These are phyloP conservation scores for Capsicum rhomboideum DNA, from an alignment of 257 asterid species.

Conservation along the genomic window DNA sequence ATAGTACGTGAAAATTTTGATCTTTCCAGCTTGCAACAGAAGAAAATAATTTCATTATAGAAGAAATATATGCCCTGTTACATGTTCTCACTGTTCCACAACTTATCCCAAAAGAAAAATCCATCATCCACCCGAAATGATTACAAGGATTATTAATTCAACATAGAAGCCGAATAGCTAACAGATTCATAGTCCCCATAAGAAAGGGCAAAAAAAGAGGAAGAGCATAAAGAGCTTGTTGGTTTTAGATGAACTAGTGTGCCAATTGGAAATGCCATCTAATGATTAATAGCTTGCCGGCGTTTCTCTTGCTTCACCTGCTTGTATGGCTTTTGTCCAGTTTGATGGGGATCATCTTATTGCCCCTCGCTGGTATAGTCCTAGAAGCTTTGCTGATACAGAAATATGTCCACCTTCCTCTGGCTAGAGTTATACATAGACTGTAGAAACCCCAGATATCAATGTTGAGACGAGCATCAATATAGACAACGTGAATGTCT, in stretches of 20 bases:
- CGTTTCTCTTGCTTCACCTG: not conserved
- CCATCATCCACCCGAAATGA: not conserved
- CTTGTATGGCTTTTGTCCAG: not conserved
- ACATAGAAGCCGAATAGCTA: not conserved
- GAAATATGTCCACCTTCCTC: not conserved
- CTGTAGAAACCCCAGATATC: not conserved
- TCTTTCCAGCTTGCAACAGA: not conserved
- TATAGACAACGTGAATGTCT: not conserved
- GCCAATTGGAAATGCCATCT: not conserved
- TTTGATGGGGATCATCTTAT: not conserved
- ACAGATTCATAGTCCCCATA: not conserved
- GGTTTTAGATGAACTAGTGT: not conserved
- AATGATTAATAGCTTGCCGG: not conserved
- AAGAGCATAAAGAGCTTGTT: not conserved
- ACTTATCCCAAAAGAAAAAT: not conserved
- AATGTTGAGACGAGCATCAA: not conserved
- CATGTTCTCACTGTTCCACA: not conserved
- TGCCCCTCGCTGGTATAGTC: not conserved
- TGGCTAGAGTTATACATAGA: not conserved
- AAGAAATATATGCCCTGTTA: not conserved
- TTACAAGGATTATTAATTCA: not conserved
- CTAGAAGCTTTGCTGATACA: not conserved
- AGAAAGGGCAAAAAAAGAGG: not conserved
- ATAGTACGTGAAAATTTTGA: not conserved
- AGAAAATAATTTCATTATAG: not conserved